These are phyloP conservation scores for Boletus edulis DNA, from an alignment of 768 basidiomycete species.

Conservation along the genomic window DNA sequence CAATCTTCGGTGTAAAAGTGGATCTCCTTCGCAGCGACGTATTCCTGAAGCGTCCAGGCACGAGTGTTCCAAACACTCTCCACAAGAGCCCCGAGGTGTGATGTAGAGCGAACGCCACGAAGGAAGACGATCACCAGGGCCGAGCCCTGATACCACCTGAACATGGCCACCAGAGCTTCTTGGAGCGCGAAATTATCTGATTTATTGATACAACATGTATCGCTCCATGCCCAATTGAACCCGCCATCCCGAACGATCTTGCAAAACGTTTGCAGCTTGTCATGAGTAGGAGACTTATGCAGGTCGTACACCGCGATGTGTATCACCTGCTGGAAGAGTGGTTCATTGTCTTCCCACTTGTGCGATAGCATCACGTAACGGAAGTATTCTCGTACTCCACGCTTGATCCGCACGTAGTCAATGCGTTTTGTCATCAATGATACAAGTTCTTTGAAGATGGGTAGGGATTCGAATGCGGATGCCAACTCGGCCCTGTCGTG, in stretches of 20 bases:
- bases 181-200: background rate
- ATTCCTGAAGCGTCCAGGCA: background rate
- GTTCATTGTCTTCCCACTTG: background rate
- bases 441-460: background rate
- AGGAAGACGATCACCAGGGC: background rate
- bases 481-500: background rate
- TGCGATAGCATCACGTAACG: conserved; percentile 1
- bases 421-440: background rate
- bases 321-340: background rate
- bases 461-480: background rate
- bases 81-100: background rate
- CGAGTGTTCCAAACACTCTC: background rate
- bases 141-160: background rate
- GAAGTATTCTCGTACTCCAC: background rate
- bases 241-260: background rate
- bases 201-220: background rate
- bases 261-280: background rate
- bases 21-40: background rate
- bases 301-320: background rate
- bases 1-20: background rate
- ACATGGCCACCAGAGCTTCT: background rate
- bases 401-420: background rate
- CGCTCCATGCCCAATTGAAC: background rate
- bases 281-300: background rate
- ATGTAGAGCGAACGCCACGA: background rate